Evolutionary conservation across 805 yeast species (phyloP), one percentile per base, ranked within the genome.

Genomic region (Yarrowia alimentaria): DNA sequence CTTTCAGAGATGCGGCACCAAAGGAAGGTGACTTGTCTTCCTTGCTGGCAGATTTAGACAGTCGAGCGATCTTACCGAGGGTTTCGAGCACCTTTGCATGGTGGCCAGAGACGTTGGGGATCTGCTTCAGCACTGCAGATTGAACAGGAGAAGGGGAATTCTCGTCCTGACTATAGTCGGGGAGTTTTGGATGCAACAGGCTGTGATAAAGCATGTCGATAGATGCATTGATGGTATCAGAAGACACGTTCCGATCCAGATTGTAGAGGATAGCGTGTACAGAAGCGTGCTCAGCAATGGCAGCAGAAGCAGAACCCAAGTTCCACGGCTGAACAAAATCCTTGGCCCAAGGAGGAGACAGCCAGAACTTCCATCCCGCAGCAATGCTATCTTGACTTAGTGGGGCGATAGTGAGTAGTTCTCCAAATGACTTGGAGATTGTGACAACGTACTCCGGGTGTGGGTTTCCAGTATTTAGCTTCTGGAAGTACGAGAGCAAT

Each of bases 261-360:
- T 40, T 19, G 19, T 40, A 40, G 20, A 40, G 26, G 10, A 30
- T 17, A 9, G 50, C 17, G n/a, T 43, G 50, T 6, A 43, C 35
- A 18, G 37, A 21, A 9, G 50, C 50, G 24, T 43, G 50, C 29
- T 43, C 29, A 31, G 37, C 37, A 30, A 43, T 43, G 18, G 50
- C 50, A 30, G 29, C 14, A 1, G 37, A 30, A 4, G 50, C 35
- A 1, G 29, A 22, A 8, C 37, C 50, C 30, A 14, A 20, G 30
- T 30, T 30, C 50, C 50, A 43, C 13, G 50, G 35, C 4, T 21
- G 18, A n/a, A 18, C 26, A 13, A 20, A 43, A 24, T 30, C 13
- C 10, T 21, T 21, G 10, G 25, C 33, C 50, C 50, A 43, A 6
- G 50, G 50, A 3, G 50, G 50, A 12, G 50, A 21, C 6, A 43